Percentiles rank a stretch among this genome's conserved stretches.
Conservation (phyloP, 2,329 filamentous ascomycete species). For the Aspergillus ibericus region DNA sequence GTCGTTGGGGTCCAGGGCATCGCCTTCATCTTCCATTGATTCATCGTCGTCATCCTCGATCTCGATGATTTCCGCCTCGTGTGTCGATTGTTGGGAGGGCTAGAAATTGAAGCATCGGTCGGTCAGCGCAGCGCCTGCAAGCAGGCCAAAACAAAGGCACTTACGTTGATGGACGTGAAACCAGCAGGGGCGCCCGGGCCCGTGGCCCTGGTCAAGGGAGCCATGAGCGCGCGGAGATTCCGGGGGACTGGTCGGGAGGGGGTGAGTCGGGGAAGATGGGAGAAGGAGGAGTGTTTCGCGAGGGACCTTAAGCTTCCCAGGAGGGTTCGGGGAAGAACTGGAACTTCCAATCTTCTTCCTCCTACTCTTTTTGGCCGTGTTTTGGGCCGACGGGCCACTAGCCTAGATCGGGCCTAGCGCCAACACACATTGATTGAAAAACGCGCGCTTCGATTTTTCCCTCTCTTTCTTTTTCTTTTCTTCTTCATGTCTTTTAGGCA, state of each 20-base stretch:
- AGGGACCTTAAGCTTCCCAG: constrained; percentile 1
- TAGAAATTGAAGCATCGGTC: constrained; percentile 17
- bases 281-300: neutral
- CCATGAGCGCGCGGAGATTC: constrained; percentile 30
- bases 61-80: constrained; percentile 40
- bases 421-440: constrained; percentile 25
- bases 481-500: constrained; percentile 66
- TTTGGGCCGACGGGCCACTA: constrained; percentile 26
- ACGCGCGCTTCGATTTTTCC: constrained; percentile 30
- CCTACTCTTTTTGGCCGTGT: constrained; percentile 34
- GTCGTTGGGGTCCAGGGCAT: constrained; percentile 14
- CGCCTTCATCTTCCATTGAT: constrained; percentile 19
- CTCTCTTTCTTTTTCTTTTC: constrained; percentile 51
- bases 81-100: constrained; percentile 16
- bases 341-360: constrained; percentile 27
- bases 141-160: constrained; percentile 16
- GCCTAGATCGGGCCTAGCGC: constrained; percentile 34
- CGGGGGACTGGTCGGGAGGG: neutral
- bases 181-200: constrained; percentile 23
- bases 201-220: constrained; percentile 40
- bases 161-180: constrained; percentile 29
- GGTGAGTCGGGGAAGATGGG: neutral
- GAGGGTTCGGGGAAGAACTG: constrained; percentile 23
- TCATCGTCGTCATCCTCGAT: constrained; percentile 38
- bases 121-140: constrained; percentile 13